Evolutionary conservation across 768 basidiomycete genomes (phyloP).

Genomic region (Strobilomyces dryophilus): DNA sequence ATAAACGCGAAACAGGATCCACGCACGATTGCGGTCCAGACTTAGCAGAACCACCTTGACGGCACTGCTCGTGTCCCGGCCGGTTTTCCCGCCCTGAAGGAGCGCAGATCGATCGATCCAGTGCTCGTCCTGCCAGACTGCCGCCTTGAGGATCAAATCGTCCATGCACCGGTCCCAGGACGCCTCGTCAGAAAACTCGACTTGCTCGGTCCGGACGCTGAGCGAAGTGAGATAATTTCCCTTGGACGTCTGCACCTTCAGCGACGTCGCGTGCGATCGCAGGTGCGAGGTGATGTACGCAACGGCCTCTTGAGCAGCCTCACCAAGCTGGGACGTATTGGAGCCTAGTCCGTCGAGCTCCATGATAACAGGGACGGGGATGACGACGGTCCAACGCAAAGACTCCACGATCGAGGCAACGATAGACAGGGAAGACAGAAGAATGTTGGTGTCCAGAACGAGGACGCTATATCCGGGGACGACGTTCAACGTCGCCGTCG

Average conservation of each 20-base stretch:
- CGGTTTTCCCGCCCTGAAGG: constrained; percentile 40
- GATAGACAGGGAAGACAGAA: constrained; percentile 76
- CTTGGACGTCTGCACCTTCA: constrained; percentile 93
- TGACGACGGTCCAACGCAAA: constrained; percentile 78
- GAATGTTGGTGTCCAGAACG: constrained; percentile 92
- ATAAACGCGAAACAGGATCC: constrained; percentile 7
- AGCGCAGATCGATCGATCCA: constrained; percentile 82
- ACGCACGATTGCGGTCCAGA: constrained; percentile 88
- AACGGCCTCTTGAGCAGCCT: constrained; percentile 70
- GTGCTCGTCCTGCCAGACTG: constrained; percentile 90
- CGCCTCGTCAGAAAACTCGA: constrained; percentile 57
- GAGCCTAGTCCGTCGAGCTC: constrained; percentile 89
- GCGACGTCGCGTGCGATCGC: constrained; percentile 64
- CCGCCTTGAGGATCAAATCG: constrained; percentile 89
- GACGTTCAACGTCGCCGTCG: constrained; percentile 47
- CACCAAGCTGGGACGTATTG: constrained; percentile 63
- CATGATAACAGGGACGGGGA: constrained; percentile 94
- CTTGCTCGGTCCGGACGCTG: constrained; percentile 76
- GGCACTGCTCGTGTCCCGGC: constrained; percentile 40
- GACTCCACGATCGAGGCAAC: constrained; percentile 76
- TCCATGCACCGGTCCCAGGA: constrained; percentile 81
- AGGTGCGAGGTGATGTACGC: constrained; percentile 72
- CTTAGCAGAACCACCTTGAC: constrained; percentile 87
- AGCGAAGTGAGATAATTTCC: constrained; percentile 91
- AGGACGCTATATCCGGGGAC: constrained; percentile 86